Conservation (phyloP, 441 rosid species). For the Euphorbia schlechtendalii region DNA sequence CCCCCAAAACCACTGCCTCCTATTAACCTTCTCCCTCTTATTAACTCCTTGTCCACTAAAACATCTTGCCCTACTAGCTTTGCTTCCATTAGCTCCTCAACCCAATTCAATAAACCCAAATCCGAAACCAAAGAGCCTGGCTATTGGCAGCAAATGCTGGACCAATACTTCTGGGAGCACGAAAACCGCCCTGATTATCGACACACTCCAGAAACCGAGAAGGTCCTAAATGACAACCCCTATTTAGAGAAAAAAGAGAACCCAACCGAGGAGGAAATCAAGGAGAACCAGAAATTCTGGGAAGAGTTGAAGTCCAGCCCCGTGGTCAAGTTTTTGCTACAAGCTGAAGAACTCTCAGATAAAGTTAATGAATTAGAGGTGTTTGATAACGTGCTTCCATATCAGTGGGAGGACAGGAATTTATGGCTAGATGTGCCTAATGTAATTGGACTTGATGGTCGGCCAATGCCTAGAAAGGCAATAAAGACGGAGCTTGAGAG, state of each 20-base stretch:
- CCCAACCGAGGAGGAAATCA: conserved; percentile 52
- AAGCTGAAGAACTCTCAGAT: conserved; percentile 58
- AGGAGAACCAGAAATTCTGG: conserved; percentile 72
- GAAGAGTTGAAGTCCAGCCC: conserved; percentile 46
- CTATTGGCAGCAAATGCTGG: conserved; percentile 34
- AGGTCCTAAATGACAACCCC: conserved; percentile 51
- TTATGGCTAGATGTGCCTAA: conserved; percentile 67
- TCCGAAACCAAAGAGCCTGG: conserved; percentile 34
- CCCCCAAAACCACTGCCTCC: conserved; percentile 57
- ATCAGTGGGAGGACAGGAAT: conserved; percentile 59
- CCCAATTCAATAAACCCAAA: conserved; percentile 23
- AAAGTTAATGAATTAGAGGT: conserved; percentile 57
- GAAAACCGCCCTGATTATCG: conserved; percentile 69
- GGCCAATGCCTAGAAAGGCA: conserved; percentile 86
- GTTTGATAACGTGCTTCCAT: conserved; percentile 48
- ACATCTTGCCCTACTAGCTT: conserved; percentile 32
- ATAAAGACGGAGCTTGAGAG: conserved; percentile 63
- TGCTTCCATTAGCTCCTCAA: conserved; percentile 46
- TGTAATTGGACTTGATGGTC: conserved; percentile 66
- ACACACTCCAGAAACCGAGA: conserved; percentile 67
- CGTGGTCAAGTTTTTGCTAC: conserved; percentile 53
- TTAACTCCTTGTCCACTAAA: conserved; percentile 28
- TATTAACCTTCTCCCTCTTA: conserved; percentile 35
- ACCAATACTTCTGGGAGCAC: conserved; percentile 68
- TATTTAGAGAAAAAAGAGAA: conserved; percentile 56